Evolutionary conservation across 1,284 basidiomycete genomes (phyloP).

Genomic region (Apiotrichum sp.): DNA sequence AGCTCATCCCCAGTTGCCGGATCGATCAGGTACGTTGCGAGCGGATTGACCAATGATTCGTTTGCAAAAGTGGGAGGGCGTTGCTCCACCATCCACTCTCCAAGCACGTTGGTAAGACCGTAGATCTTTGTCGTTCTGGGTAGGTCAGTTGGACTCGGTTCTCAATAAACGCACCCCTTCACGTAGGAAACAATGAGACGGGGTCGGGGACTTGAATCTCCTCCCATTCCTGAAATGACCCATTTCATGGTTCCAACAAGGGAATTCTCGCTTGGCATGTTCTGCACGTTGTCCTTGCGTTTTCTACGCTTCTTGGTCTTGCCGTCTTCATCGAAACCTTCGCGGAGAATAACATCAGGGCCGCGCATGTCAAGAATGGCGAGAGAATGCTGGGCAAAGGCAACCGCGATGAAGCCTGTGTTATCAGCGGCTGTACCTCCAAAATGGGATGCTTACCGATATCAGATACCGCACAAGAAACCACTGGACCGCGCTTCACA

Average conservation of each 20-base stretch:
- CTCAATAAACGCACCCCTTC: constrained; percentile 51
- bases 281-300: constrained; percentile 41
- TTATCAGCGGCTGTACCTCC: neutral
- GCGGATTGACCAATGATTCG: constrained; percentile 51
- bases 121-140: constrained; percentile 53
- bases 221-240: constrained; percentile 56
- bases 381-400: constrained; percentile 58
- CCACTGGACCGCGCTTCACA: constrained; percentile 52
- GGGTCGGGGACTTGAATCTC: constrained; percentile 56
- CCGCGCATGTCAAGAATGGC: constrained; percentile 65
- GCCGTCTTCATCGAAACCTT: constrained; percentile 43
- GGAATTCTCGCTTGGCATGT: constrained; percentile 38
- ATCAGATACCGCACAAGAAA: constrained; percentile 60
- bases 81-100: constrained; percentile 56
- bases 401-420: constrained; percentile 66
- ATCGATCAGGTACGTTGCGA: constrained; percentile 61
- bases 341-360: constrained; percentile 57
- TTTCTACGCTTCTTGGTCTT: constrained; percentile 42
- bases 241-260: constrained; percentile 58
- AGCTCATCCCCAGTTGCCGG: constrained; percentile 54
- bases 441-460: constrained; percentile 53
- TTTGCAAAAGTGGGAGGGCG: constrained; percentile 45
- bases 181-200: constrained; percentile 59
- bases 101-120: constrained; percentile 51
- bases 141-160: constrained; percentile 11